Evolutionary conservation across 202 grass and related monocot species (phyloP).

Genomic region (Hordeum pubiflorum): DNA sequence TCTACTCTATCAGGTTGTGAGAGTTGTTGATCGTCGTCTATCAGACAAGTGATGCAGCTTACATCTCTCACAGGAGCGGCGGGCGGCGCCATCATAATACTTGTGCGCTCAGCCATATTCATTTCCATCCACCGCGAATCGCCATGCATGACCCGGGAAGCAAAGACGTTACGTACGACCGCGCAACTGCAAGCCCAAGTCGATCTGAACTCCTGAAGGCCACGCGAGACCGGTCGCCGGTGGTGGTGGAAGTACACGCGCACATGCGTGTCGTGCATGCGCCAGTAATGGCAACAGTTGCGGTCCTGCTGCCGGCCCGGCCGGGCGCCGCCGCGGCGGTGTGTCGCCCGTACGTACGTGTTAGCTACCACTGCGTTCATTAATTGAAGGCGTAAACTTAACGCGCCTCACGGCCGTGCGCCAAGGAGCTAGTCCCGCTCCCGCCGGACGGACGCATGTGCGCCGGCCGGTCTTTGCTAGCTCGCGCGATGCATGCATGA

Average conservation of each 20-base stretch:
- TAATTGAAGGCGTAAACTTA: neutral
- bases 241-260: neutral
- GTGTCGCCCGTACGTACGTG: neutral
- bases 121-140: neutral
- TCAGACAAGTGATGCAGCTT: neutral
- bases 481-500: neutral
- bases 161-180: neutral
- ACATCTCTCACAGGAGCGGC: neutral
- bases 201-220: no score
- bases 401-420: neutral
- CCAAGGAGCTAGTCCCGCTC: neutral
- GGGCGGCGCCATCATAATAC: neutral
- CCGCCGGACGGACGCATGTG: neutral
- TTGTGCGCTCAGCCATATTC: neutral
- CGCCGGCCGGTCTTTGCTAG: neutral
- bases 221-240: neutral
- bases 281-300: no score
- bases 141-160: neutral
- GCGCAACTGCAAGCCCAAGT: neutral
- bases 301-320: neutral
- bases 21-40: neutral
- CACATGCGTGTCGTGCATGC: neutral
- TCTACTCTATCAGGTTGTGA: neutral
- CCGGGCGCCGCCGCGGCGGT: neutral
- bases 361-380: no score